Percentiles rank a stretch among this genome's conserved stretches.
Evolutionary conservation across 352 stramenopile genomes (phyloP).

Genomic region (Halophytophthora polymorphica): DNA sequence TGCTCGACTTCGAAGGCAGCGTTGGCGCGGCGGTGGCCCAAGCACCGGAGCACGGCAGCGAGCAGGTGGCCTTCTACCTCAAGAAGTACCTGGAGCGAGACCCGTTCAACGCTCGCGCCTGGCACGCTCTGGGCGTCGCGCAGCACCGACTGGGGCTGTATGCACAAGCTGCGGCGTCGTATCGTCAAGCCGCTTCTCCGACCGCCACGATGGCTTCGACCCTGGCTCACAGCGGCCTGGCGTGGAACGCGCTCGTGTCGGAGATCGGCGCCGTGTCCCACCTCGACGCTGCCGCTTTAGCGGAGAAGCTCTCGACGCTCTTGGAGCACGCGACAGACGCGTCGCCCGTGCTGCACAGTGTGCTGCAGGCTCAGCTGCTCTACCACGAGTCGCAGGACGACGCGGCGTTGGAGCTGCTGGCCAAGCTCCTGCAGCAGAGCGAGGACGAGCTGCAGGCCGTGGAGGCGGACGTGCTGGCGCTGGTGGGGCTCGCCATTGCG

Average conservation of each 20-base stretch:
- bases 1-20: slow-evolving; percentile 23
- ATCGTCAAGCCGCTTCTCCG: slow-evolving; percentile 21
- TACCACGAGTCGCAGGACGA: slow-evolving; percentile 20
- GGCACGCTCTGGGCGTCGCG: slow-evolving; percentile 59
- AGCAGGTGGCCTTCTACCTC: slow-evolving; percentile 68
- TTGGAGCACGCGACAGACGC: slow-evolving; percentile 7
- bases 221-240: slow-evolving; percentile 13
- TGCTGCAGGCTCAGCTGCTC: slow-evolving; percentile 28
- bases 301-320: slow-evolving; percentile 21
- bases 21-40: slow-evolving; percentile 19
- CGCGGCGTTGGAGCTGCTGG: slow-evolving; percentile 25
- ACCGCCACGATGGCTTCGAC: slow-evolving; percentile 4
- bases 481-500: slow-evolving; percentile 36
- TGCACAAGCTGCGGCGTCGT: slow-evolving; percentile 36
- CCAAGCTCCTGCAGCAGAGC: slow-evolving; percentile 12
- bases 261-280: slow-evolving; percentile 17
- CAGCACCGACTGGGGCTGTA: slow-evolving; percentile 59
- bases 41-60: slow-evolving; percentile 16
- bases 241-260: slow-evolving; percentile 43
- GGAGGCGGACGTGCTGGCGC: slow-evolving; percentile 22
- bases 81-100: slow-evolving; percentile 82
- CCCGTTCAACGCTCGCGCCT: slow-evolving; percentile 48
- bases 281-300: slow-evolving; percentile 3
- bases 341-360: slow-evolving; percentile 13
- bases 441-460: slow-evolving; percentile 9